These are phyloP conservation scores for Talaromyces funiculosus DNA, from an alignment of 2,329 filamentous ascomycete genomes.

Conservation along the genomic window DNA sequence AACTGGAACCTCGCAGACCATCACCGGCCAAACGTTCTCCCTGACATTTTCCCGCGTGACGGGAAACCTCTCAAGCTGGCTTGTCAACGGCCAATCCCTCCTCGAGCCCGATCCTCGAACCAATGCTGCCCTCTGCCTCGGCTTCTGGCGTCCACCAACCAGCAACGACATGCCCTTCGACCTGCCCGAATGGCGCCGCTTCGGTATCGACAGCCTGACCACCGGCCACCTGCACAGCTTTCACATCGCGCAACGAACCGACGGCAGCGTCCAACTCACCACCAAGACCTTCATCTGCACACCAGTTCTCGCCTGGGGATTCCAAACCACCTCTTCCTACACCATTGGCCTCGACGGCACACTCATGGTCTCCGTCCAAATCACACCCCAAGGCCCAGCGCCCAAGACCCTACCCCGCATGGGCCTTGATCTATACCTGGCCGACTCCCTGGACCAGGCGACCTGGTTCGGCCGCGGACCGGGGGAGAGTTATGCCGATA, in stretches of 20 bases:
- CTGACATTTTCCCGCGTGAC: not conserved
- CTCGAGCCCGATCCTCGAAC: not conserved
- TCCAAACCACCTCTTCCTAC: not conserved
- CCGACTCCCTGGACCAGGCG: not conserved
- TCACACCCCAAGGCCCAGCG: not conserved
- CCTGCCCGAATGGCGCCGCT: constrained; percentile 23
- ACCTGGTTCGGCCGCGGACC: not conserved
- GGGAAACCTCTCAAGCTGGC: not conserved
- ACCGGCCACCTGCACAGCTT: not conserved
- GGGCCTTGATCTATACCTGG: not conserved
- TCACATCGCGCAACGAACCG: not conserved
- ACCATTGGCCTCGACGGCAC: not conserved
- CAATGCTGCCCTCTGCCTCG: constrained; percentile 5
- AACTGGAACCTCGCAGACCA: not conserved
- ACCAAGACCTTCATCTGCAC: not conserved
- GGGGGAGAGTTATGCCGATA: not conserved
- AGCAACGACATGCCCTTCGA: constrained; percentile 27
- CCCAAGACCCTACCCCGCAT: not conserved
- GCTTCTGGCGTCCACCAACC: constrained; percentile 31
- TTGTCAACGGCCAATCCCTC: not conserved
- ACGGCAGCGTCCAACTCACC: not conserved
- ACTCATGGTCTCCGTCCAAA: not conserved
- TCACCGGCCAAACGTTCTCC: not conserved
- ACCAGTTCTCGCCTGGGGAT: not conserved
- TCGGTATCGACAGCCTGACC: constrained; percentile 13